phyloP scores from a whole-genome alignment of 1,284 basidiomycete species.

The Pseudozyma pruni region DNA sequence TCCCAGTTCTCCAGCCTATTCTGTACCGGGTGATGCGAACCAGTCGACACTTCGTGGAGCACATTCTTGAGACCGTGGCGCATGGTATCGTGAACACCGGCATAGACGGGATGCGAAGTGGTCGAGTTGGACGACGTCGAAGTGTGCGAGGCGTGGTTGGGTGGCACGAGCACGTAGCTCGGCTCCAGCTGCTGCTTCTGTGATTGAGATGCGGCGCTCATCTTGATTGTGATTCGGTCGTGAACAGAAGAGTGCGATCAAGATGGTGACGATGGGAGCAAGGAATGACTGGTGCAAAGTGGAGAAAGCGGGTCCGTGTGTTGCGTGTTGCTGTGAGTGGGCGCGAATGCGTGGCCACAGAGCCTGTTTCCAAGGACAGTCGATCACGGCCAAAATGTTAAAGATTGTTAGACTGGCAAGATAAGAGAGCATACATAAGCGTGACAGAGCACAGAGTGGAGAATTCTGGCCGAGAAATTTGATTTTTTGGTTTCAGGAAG shows the following conservation, averaged over 20 bases:
- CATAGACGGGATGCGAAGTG: slow-evolving; percentile 60
- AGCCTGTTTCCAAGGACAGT: not conserved
- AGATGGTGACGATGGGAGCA: slow-evolving; percentile 2
- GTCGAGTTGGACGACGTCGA: slow-evolving; percentile 30
- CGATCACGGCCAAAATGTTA: slow-evolving; percentile 19
- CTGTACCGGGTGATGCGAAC: slow-evolving; percentile 59
- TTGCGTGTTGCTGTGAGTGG: slow-evolving; percentile 4
- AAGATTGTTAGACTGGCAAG: slow-evolving; percentile 7
- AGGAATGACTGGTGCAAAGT: not conserved
- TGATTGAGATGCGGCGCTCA: slow-evolving; percentile 26
- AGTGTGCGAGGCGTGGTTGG: slow-evolving; percentile 27
- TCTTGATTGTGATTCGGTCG: not conserved
- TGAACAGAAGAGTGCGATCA: not conserved
- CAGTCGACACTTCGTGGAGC: slow-evolving; percentile 48
- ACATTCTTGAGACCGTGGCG: slow-evolving; percentile 59
- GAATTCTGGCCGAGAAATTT: slow-evolving; percentile 9
- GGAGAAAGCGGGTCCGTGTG: slow-evolving; percentile 28
- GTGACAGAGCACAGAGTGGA: slow-evolving; percentile 17
- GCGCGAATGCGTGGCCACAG: slow-evolving; percentile 10
- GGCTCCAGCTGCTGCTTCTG: slow-evolving; percentile 32
- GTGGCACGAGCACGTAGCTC: slow-evolving; percentile 53
- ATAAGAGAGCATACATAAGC: slow-evolving; percentile 1
- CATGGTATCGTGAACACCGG: slow-evolving; percentile 64
- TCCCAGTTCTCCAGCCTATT: slow-evolving; percentile 76
- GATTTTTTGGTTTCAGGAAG: not conserved